phyloP scores from a whole-genome alignment of 352 stramenopile species.

The Phytophthora boehmeriae region DNA sequence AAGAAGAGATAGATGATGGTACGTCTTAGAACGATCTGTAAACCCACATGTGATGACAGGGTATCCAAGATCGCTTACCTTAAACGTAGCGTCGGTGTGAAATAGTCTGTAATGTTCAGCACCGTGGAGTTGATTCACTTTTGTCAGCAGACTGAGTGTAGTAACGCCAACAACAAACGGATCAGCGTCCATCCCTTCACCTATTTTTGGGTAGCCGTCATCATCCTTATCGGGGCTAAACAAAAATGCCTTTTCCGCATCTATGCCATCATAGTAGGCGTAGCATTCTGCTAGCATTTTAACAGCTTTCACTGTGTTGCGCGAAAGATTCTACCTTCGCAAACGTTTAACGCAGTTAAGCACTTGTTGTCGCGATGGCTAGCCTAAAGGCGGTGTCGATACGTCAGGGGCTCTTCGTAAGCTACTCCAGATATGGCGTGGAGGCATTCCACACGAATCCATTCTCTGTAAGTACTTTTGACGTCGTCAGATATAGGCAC shows the following conservation, averaged over 20 bases:
- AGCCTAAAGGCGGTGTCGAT: slow-evolving; percentile 1
- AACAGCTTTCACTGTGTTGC: slow-evolving; percentile 1
- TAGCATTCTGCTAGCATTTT: background rate
- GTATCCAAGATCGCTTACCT: slow-evolving; percentile 9
- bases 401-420: background rate
- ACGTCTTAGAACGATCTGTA: background rate
- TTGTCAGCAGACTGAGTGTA: background rate
- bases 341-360: background rate
- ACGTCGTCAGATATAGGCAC: slow-evolving; percentile 1
- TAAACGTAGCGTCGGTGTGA: slow-evolving; percentile 14
- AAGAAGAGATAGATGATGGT: slow-evolving; percentile 1
- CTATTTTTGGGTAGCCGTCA: background rate
- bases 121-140: background rate
- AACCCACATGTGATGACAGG: slow-evolving; percentile 10
- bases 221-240: background rate
- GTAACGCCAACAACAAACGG: background rate
- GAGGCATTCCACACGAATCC: slow-evolving; percentile 4
- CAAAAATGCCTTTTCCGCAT: slow-evolving; percentile 2
- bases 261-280: background rate
- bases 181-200: background rate
- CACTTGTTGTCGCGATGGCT: background rate
- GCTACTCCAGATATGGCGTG: slow-evolving; percentile 6
- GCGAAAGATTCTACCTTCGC: background rate
- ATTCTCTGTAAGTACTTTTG: slow-evolving; percentile 1
- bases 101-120: slow-evolving; percentile 2